Conservation (phyloP, 208 protist genomes). For the Kentomonas sorsogonicus region DNA sequence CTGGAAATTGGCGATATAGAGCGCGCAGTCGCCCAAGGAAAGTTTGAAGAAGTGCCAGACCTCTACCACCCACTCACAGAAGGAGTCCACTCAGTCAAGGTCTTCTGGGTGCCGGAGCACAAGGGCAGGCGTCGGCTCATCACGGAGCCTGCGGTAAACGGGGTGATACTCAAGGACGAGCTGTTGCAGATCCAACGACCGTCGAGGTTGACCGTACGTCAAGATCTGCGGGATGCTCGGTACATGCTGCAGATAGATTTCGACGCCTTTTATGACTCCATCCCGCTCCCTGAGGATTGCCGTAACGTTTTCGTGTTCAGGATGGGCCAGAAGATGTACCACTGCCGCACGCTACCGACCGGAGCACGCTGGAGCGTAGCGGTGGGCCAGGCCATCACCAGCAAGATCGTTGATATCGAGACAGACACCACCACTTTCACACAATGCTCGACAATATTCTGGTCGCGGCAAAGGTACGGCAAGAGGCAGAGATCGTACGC, state of each 20-base stretch:
- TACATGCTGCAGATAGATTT: conserved; percentile 34
- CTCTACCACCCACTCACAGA: too few species aligned
- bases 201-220: too few species aligned
- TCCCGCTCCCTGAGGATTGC: conserved; percentile 16
- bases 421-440: conserved; percentile 13
- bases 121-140: conserved; percentile 30
- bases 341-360: conserved; percentile 17
- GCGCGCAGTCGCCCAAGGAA: too few species aligned
- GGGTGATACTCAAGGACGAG: conserved; percentile 20
- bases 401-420: conserved; percentile 17
- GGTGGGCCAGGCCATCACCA: conserved; percentile 18
- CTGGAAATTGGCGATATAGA: too few species aligned
- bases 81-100: conserved; percentile 16
- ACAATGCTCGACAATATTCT: conserved; percentile 29
- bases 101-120: conserved; percentile 25
- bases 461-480: conserved; percentile 18
- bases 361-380: conserved; percentile 25
- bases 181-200: too few species aligned
- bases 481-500: conserved; percentile 16
- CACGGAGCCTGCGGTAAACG: conserved; percentile 30
- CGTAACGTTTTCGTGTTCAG: conserved; percentile 22
- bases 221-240: too few species aligned
- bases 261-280: conserved; percentile 33
- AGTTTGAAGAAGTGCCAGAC: too few species aligned
- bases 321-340: conserved; percentile 8